phyloP scores from a whole-genome alignment of 108 stramenopile species.

The Schizochytrium sp. region DNA sequence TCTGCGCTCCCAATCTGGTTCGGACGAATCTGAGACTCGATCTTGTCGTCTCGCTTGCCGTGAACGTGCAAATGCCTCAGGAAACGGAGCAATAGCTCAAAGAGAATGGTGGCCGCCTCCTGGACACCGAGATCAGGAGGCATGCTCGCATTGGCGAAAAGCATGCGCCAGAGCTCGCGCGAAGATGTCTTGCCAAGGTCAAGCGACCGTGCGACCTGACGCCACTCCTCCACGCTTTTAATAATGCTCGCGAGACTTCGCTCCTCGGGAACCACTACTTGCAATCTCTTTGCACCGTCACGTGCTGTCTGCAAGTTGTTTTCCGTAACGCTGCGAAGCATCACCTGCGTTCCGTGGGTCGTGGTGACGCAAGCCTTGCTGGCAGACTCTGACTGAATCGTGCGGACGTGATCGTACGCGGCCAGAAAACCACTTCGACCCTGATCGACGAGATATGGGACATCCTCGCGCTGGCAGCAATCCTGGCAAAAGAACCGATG shows the following conservation, averaged over 20 bases:
- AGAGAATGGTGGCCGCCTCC: background rate
- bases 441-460: background rate
- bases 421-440: background rate
- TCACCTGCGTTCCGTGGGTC: background rate
- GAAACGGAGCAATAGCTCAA: background rate
- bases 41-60: background rate
- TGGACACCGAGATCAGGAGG: background rate
- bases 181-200: background rate
- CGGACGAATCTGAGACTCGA: background rate
- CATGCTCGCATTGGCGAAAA: background rate
- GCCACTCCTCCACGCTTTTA: background rate
- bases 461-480: background rate
- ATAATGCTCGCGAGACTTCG: background rate
- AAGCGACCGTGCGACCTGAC: background rate
- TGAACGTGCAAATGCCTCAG: background rate
- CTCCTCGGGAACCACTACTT: background rate
- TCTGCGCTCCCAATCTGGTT: too few species aligned
- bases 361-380: background rate
- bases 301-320: background rate
- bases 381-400: background rate
- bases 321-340: background rate
- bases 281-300: background rate
- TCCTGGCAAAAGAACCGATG: background rate
- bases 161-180: background rate
- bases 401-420: background rate